These are phyloP conservation scores for Syzygium jambos DNA, from an alignment of 345 rosid species.

Conservation along the genomic window DNA sequence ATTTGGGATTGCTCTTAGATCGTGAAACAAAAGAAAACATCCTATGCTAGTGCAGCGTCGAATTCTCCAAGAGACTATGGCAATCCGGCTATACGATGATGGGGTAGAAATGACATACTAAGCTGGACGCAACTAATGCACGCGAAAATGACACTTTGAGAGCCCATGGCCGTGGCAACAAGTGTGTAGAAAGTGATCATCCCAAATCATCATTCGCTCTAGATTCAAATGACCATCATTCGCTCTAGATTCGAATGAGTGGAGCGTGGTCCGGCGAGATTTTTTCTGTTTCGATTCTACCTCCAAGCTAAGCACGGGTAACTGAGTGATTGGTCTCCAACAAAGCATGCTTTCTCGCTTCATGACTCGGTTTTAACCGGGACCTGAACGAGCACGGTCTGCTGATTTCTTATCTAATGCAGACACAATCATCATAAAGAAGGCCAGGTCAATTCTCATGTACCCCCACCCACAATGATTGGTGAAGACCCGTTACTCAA, in stretches of 20 bases:
- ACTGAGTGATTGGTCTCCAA: not conserved
- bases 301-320: not conserved
- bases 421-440: conserved; percentile 1
- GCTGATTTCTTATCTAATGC: not conserved
- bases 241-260: not conserved
- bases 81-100: not conserved
- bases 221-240: not conserved
- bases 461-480: not conserved
- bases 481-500: not conserved
- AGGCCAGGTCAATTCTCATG: not conserved
- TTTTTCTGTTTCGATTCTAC: not conserved
- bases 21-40: not conserved
- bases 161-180: not conserved
- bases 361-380: not conserved
- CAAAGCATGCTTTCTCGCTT: not conserved
- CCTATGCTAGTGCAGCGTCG: not conserved
- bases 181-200: not conserved
- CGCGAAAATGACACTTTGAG: not conserved
- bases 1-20: not conserved
- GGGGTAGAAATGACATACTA: not conserved
- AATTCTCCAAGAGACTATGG: not conserved
- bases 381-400: not conserved
- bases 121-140: not conserved
- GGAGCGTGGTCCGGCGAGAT: not conserved
- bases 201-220: not conserved